These are phyloP conservation scores for Eimeria falciformis DNA, from an alignment of 169 alveolate genomes.

Conservation along the genomic window DNA sequence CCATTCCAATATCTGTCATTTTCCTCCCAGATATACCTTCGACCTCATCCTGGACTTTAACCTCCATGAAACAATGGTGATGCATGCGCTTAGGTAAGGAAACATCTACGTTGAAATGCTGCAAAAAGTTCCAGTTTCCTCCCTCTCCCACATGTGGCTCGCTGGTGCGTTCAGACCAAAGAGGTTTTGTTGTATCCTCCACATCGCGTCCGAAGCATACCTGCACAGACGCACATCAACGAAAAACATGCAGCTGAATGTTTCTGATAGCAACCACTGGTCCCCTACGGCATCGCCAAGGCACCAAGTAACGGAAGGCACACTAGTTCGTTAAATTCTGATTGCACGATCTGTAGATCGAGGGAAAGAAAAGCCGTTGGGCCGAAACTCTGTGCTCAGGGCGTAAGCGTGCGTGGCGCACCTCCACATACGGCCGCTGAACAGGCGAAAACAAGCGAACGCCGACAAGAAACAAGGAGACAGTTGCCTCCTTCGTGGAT, in stretches of 20 bases:
- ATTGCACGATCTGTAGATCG: too few relatives aligned
- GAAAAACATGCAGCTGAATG: background rate
- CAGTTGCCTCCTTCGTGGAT: conserved; percentile 85
- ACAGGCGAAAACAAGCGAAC: conserved; percentile 87
- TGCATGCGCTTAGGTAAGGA: conserved; percentile 90
- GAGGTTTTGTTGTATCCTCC: conserved; percentile 85
- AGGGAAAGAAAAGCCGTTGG: too few relatives aligned
- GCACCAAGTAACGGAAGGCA: too few relatives aligned
- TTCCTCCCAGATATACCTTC: conserved; percentile 77
- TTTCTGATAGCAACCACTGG: too few relatives aligned
- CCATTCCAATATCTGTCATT: conserved; percentile 83
- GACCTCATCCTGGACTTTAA: conserved; percentile 74
- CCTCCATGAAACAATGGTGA: conserved; percentile 88
- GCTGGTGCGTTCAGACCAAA: conserved; percentile 86
- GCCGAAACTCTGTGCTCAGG: too few relatives aligned
- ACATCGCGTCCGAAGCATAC: conserved; percentile 89
- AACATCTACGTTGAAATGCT: conserved; percentile 82
- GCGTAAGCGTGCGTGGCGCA: too few relatives aligned
- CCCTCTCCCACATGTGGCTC: conserved; percentile 83
- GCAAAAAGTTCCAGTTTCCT: conserved; percentile 83
- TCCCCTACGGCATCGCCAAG: too few relatives aligned
- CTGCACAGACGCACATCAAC: background rate
- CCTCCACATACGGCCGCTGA: conserved; percentile 86
- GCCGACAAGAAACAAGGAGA: conserved; percentile 90
- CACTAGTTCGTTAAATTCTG: too few relatives aligned